A percentile compares a stretch with the other conserved stretches of the same genome.
Conservation (phyloP, 2,329 filamentous ascomycete genomes). For the Trichophyton mentagrophytes region DNA sequence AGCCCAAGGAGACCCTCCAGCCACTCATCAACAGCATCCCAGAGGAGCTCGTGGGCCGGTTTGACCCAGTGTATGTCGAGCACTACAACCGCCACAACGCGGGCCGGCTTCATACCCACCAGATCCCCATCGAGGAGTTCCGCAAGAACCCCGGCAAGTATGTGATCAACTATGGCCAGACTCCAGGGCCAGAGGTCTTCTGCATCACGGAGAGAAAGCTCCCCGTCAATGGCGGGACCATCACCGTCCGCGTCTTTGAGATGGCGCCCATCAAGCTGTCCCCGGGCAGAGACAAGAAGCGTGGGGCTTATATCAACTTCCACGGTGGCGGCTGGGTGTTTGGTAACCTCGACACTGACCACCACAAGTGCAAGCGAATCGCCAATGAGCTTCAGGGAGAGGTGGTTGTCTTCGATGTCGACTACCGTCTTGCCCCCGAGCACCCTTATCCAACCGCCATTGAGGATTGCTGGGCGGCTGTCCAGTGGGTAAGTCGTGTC, state of each 20-base stretch:
- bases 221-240: conserved; percentile 28
- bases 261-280: conserved; percentile 18
- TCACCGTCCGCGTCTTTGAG: conserved; percentile 31
- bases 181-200: conserved; percentile 24
- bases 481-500: conserved; percentile 25
- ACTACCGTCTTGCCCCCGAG: conserved; percentile 33
- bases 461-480: conserved; percentile 30
- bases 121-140: conserved; percentile 30
- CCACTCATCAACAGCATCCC: conserved; percentile 34
- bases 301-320: conserved; percentile 32
- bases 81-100: conserved; percentile 33
- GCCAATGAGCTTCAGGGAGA: conserved; percentile 27
- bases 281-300: conserved; percentile 19
- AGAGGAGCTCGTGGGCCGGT: conserved; percentile 23
- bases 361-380: conserved; percentile 32
- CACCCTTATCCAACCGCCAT: conserved; percentile 27
- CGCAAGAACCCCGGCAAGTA: conserved; percentile 31
- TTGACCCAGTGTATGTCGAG: conserved; percentile 31
- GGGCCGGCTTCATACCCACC: conserved; percentile 31
- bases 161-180: conserved; percentile 28
- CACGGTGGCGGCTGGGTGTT: conserved; percentile 35
- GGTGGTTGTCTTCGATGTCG: conserved; percentile 33
- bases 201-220: conserved; percentile 31
- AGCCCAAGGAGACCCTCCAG: conserved; percentile 18
- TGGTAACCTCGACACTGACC: conserved; percentile 27